Evolutionary conservation across 345 rosid species (phyloP), one percentile per base, ranked within the genome.

Genomic region (Jatropha curcas): DNA sequence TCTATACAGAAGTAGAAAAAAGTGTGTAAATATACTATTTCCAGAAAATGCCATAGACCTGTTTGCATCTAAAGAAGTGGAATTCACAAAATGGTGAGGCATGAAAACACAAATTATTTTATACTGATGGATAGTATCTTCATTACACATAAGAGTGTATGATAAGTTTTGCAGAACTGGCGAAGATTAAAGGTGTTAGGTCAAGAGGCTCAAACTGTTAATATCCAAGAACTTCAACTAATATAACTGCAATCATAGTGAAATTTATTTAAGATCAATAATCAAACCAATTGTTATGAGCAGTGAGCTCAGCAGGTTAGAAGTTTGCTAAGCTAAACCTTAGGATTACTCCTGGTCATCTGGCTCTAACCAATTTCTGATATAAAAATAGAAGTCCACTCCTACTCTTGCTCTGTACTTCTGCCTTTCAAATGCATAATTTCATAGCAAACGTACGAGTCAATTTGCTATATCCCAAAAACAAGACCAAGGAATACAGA

Each of bases 1-100:
- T 92, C 99, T 95, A 85, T 57, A 58, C 4, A 50, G 45, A 72
- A 68, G 41, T 51, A 71, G n/a, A 56, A 24, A 55, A 6, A 35
- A 46, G 17, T 43, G 30, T 57, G 51, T 8, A 58, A 68, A 57
- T 52, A 50, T 61, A 30, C 19, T 45, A 35, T 19, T 39, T 46
- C 48, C 58, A 8, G 33, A 41, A 69, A 33, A 24, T 57, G 51
- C 25, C 19, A 60, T 16, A 72, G 64, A 30, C 37, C n/a, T 16
- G 14, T 31, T 14, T 67, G 17, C 31, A 61, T 60, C 53, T 50
- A 19, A 39, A 70, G 45, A 58, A 74, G 45, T 37, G 43, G 17
- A 45, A n/a, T 41, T 30, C 30, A 45, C 41, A 59, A 10, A n/a
- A 2, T 22, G 20, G 14, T 55, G 27, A 60, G 56, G 33, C 67